phyloP scores from a whole-genome alignment of 768 basidiomycete species.

The Agrocybe praecox region DNA sequence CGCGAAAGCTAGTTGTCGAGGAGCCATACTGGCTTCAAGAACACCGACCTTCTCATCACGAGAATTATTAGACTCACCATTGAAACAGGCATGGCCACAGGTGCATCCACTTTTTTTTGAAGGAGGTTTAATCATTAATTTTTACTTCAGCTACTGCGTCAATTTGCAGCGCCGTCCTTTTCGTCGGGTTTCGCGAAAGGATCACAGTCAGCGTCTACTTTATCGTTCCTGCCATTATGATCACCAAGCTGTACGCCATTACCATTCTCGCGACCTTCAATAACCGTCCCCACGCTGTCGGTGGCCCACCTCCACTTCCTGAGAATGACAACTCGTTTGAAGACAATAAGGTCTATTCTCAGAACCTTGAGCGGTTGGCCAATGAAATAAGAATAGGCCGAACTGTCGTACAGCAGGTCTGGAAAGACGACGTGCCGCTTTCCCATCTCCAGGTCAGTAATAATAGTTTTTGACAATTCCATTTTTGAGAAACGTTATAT shows the following conservation, averaged over 20 bases:
- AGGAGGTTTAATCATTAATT: background rate
- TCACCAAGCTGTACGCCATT: constrained; percentile 37
- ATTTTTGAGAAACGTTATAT: background rate
- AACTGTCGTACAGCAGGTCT: constrained; percentile 26
- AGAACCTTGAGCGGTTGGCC: constrained; percentile 10
- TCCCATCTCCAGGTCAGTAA: constrained; percentile 11
- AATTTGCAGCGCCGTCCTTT: constrained; percentile 27
- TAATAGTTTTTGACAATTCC: background rate
- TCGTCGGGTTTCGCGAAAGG: constrained; percentile 26
- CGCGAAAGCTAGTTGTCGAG: constrained; percentile 15
- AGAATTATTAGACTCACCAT: constrained; percentile 34
- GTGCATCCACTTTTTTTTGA: constrained; percentile 8
- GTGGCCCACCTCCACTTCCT: constrained; percentile 21
- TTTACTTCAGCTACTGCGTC: constrained; percentile 28
- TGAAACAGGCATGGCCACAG: constrained; percentile 37
- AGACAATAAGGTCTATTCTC: constrained; percentile 15
- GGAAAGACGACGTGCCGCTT: constrained; percentile 23
- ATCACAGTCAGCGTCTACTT: constrained; percentile 29
- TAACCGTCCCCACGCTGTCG: constrained; percentile 27
- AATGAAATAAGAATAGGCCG: constrained; percentile 25
- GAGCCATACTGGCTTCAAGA: constrained; percentile 24
- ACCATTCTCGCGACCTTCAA: constrained; percentile 35
- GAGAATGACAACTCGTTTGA: constrained; percentile 22
- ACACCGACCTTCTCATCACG: constrained; percentile 26
- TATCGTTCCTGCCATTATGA: constrained; percentile 32